Percentiles rank a stretch among this genome's conserved stretches.
Evolutionary conservation across 2,329 filamentous ascomycete species (phyloP).

Genomic region (Monilinia vaccinii-corymbosi): DNA sequence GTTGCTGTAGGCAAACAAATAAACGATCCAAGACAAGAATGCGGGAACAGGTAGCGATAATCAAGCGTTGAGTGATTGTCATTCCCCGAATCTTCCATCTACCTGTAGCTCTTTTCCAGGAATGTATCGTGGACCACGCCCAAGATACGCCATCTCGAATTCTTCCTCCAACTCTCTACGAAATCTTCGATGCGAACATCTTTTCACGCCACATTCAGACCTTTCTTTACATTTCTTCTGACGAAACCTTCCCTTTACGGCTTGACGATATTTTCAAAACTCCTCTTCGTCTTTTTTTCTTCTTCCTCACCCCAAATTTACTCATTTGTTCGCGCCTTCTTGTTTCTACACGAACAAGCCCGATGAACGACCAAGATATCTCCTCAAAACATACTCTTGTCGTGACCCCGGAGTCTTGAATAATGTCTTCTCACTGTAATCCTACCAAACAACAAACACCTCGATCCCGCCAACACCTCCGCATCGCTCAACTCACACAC

Average conservation of each 20-base stretch:
- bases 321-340: not conserved
- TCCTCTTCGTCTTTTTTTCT: too few relatives aligned
- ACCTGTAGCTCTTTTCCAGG: not conserved
- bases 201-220: not conserved
- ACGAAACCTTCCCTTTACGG: not conserved
- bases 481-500: too few relatives aligned
- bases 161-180: not conserved
- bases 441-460: not conserved
- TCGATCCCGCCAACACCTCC: not conserved
- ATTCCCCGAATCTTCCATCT: not conserved
- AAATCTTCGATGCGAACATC: slow-evolving; percentile 9
- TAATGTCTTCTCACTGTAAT: not conserved
- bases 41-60: not conserved
- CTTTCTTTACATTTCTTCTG: not conserved
- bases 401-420: slow-evolving; percentile 8
- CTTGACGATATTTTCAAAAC: slow-evolving; percentile 5
- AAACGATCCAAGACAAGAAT: slow-evolving; percentile 5
- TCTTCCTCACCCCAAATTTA: not conserved
- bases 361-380: slow-evolving; percentile 6
- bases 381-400: slow-evolving; percentile 5
- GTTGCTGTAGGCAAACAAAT: slow-evolving; percentile 1
- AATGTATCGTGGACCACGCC: not conserved
- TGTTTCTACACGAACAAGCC: slow-evolving; percentile 1
- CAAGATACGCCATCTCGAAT: not conserved
- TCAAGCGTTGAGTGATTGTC: not conserved